Evolutionary conservation across 2,329 filamentous ascomycete species (phyloP).

Genomic region (Parafenestella ontariensis): DNA sequence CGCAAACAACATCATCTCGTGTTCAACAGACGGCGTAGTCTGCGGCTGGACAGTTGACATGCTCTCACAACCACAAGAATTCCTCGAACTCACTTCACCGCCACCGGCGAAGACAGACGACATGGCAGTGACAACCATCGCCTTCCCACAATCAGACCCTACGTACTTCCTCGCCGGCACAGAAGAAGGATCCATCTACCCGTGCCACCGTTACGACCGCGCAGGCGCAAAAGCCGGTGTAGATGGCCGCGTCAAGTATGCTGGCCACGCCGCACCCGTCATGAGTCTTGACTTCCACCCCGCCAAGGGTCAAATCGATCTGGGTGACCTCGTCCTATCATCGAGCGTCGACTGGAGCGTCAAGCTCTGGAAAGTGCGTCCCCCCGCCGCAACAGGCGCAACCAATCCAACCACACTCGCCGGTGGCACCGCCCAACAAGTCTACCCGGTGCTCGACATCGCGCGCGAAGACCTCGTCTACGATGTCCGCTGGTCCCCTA

Average conservation of each 20-base stretch:
- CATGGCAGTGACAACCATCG: slow-evolving; percentile 90
- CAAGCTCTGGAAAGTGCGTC: slow-evolving; percentile 93
- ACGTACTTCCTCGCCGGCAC: slow-evolving; percentile 98
- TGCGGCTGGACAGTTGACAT: slow-evolving; percentile 99
- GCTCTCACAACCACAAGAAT: slow-evolving; percentile 94
- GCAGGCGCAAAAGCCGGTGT: slow-evolving; percentile 96
- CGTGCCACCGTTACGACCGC: slow-evolving; percentile 95
- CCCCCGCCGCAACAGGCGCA: slow-evolving; percentile 71
- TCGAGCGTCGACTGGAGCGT: slow-evolving; percentile 96
- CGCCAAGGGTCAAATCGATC: slow-evolving; percentile 86
- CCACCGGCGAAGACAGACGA: slow-evolving; percentile 85
- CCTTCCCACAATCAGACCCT: slow-evolving; percentile 92
- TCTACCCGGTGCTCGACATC: slow-evolving; percentile 84
- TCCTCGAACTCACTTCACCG: slow-evolving; percentile 85
- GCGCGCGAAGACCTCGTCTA: slow-evolving; percentile 96
- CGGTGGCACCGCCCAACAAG: slow-evolving; percentile 54
- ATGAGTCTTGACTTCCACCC: slow-evolving; percentile 98
- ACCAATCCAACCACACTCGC: slow-evolving; percentile 49
- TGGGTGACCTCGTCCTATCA: slow-evolving; percentile 92
- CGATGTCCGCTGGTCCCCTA: slow-evolving; percentile 92
- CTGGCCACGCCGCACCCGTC: slow-evolving; percentile 89
- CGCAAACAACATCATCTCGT: slow-evolving; percentile 97
- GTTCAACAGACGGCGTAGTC: slow-evolving; percentile 94
- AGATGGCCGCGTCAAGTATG: slow-evolving; percentile 86
- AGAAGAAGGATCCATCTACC: slow-evolving; percentile 95